phyloP scores from a whole-genome alignment of 148 eudicot species.

The Vaccinium vitisidaea region DNA sequence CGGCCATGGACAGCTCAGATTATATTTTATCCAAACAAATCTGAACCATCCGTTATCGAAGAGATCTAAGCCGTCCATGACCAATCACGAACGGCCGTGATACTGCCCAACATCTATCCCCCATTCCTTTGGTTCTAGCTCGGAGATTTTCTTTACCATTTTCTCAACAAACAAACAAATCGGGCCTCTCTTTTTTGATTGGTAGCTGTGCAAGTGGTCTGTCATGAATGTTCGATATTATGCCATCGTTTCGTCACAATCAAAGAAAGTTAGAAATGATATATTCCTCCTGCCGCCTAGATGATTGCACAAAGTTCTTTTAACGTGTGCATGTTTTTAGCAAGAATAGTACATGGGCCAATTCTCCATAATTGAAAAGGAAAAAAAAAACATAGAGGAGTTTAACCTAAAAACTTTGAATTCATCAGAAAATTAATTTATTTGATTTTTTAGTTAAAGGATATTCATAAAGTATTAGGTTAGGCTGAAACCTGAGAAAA shows the following conservation, averaged over 20 bases:
- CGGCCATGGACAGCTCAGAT: no score
- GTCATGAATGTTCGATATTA: not conserved
- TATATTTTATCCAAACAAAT: no score
- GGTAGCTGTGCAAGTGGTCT: not conserved
- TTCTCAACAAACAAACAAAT: not conserved
- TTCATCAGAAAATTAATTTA: not conserved
- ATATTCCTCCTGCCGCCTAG: not conserved
- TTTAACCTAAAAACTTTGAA: not conserved
- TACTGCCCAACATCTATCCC: no score
- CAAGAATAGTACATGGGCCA: not conserved
- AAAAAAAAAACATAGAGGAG: not conserved
- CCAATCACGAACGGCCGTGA: no score
- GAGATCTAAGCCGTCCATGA: no score
- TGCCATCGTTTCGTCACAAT: no score
- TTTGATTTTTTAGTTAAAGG: no score
- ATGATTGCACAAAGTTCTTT: not conserved
- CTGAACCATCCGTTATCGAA: no score
- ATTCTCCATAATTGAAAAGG: not conserved
- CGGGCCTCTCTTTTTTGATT: not conserved
- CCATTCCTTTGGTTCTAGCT: not conserved
- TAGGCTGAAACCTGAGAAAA: no score
- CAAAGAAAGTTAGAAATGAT: no score
- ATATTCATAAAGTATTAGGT: no score
- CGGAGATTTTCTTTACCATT: not conserved
- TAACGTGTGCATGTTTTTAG: not conserved